phyloP scores from a whole-genome alignment of 768 basidiomycete species.

The Suillus luteus region DNA sequence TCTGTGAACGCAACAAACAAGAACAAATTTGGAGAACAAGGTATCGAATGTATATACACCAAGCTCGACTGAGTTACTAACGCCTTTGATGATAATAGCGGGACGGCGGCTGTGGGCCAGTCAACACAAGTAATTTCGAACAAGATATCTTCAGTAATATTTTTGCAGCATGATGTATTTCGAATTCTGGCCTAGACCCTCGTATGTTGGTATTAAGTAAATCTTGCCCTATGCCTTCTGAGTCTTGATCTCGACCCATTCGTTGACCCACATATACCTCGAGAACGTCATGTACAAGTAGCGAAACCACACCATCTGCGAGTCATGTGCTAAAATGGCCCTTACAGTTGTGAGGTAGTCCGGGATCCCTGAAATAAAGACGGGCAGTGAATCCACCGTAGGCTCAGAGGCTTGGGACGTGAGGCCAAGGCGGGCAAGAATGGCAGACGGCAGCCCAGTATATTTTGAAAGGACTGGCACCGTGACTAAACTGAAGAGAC shows the following conservation, averaged over 20 bases:
- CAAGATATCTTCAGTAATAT: background rate
- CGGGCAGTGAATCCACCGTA: slow-evolving; percentile 15
- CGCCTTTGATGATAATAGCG: background rate
- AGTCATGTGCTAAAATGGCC: slow-evolving; percentile 73
- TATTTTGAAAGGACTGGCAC: slow-evolving; percentile 63
- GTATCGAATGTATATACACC: too few species aligned
- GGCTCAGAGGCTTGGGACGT: slow-evolving; percentile 14
- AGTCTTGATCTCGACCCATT: slow-evolving; percentile 58
- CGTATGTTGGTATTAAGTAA: background rate
- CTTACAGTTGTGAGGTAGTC: slow-evolving; percentile 58
- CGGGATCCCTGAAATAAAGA: slow-evolving; percentile 57
- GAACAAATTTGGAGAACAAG: slow-evolving; percentile 18
- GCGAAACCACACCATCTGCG: slow-evolving; percentile 88
- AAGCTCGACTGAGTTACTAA: background rate
- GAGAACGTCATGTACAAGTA: slow-evolving; percentile 82
- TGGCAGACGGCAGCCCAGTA: slow-evolving; percentile 51
- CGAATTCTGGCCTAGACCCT: background rate
- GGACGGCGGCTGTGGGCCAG: background rate
- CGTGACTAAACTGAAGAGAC: slow-evolving; percentile 63
- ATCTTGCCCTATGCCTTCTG: background rate
- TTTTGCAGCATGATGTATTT: background rate
- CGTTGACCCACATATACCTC: slow-evolving; percentile 92
- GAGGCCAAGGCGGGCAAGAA: slow-evolving; percentile 51
- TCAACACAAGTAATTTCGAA: background rate
- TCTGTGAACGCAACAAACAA: slow-evolving; percentile 32